phyloP scores from a whole-genome alignment of 176 grass and related monocot genomes.

The Poa annua region DNA sequence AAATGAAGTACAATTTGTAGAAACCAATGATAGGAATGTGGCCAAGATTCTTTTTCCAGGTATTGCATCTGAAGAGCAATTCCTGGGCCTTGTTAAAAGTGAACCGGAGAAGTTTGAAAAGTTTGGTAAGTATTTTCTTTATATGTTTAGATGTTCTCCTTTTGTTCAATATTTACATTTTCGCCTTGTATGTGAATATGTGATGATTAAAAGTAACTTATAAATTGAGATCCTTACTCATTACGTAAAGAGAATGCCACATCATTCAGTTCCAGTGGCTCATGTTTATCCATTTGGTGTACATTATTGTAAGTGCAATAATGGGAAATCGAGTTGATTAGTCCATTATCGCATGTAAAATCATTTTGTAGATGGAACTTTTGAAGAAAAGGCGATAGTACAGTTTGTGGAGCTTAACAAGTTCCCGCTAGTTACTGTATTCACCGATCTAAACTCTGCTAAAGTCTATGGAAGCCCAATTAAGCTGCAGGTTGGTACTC shows the following conservation, averaged over 20 bases:
- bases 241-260: neutral
- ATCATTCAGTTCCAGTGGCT: constrained; percentile 1
- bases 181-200: neutral
- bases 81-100: constrained; percentile 85
- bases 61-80: constrained; percentile 60
- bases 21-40: constrained; percentile 70
- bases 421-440: constrained; percentile 79
- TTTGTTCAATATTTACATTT: neutral
- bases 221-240: neutral
- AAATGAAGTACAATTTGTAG: constrained; percentile 88
- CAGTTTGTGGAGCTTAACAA: constrained; percentile 86
- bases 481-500: constrained; percentile 76
- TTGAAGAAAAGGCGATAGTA: constrained; percentile 75
- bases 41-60: constrained; percentile 78
- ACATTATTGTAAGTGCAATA: neutral
- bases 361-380: constrained; percentile 68
- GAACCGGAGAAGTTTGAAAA: constrained; percentile 84
- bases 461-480: constrained; percentile 89
- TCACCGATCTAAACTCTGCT: constrained; percentile 84
- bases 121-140: constrained; percentile 59
- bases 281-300: neutral
- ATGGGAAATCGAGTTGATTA: neutral
- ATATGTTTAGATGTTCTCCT: neutral
- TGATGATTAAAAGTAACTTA: neutral
- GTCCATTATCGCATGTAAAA: constrained; percentile 28